Percentiles rank a stretch among this genome's conserved stretches.
phyloP scores from a whole-genome alignment of 2,329 filamentous ascomycete genomes.

The Aspergillus bombycis region DNA sequence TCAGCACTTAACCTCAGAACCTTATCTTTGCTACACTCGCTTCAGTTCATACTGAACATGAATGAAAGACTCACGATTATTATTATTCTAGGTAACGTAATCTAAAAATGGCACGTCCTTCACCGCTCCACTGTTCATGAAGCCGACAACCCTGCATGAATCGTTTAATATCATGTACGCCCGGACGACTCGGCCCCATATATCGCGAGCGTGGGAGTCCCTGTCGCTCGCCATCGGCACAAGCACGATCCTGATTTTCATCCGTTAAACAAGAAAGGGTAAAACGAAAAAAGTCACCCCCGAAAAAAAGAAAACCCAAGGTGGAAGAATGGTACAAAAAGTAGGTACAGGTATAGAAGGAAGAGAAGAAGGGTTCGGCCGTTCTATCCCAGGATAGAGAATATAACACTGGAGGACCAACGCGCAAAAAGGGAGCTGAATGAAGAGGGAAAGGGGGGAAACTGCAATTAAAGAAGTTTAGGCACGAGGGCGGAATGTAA shows the following conservation, averaged over 20 bases:
- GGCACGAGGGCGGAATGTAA: constrained; percentile 64
- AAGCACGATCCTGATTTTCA: constrained; percentile 7
- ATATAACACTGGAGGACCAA: constrained; percentile 16
- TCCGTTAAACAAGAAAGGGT: constrained; percentile 10
- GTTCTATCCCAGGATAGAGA: constrained; percentile 32
- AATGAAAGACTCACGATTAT: constrained; percentile 18
- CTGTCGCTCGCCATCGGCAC: constrained; percentile 4
- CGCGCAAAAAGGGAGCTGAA: not conserved
- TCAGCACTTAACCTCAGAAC: not conserved
- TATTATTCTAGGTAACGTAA: constrained; percentile 28
- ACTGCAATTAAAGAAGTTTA: constrained; percentile 24
- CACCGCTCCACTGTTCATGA: constrained; percentile 10
- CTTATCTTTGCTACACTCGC: not conserved
- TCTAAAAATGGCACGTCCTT: constrained; percentile 24
- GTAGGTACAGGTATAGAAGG: constrained; percentile 16
- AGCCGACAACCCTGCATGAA: constrained; percentile 19
- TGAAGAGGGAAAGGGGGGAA: not conserved
- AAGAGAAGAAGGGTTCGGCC: constrained; percentile 16
- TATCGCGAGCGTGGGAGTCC: not conserved
- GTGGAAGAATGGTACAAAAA: constrained; percentile 9
- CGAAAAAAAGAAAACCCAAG: not conserved
- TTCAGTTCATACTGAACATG: not conserved
- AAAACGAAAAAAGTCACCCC: constrained; percentile 3
- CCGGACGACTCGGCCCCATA: constrained; percentile 3
- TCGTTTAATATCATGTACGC: constrained; percentile 27